Conservation (phyloP, 106 monocot species). For the Dioscorea alata region DNA sequence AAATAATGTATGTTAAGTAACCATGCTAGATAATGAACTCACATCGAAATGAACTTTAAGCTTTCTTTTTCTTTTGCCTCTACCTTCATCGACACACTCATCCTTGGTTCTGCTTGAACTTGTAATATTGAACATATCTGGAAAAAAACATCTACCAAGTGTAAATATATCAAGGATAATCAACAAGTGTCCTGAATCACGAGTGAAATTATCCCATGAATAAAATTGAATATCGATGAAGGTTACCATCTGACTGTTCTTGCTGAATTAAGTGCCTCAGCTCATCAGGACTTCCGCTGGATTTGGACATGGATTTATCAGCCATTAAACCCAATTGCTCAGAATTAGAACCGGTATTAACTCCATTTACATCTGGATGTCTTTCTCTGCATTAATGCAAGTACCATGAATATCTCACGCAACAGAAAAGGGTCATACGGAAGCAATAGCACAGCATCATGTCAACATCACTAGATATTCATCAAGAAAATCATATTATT, state of each 20-base stretch:
- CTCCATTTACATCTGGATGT: background rate
- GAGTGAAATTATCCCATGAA: background rate
- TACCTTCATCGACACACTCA: background rate
- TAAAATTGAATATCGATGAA: background rate
- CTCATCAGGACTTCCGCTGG: background rate
- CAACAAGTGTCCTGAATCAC: background rate
- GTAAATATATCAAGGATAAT: background rate
- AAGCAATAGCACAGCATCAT: background rate
- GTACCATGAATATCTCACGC: background rate
- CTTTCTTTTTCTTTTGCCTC: conserved; percentile 27
- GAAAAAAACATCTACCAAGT: background rate
- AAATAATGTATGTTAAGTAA: background rate
- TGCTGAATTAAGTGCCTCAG: background rate
- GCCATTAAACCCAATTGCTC: background rate
- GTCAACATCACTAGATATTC: background rate
- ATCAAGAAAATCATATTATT: background rate
- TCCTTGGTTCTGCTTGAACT: conserved; percentile 3
- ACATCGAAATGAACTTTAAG: conserved; percentile 34
- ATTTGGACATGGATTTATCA: background rate
- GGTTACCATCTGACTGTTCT: background rate
- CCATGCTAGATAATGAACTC: conserved; percentile 1
- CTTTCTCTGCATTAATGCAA: background rate
- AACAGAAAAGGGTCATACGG: background rate
- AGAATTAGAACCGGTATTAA: background rate
- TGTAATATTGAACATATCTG: conserved; percentile 13